Evolutionary conservation across 2,329 filamentous ascomycete species (phyloP), one percentile per base, ranked within the genome.

Genomic region (Apiospora saccharicola): DNA sequence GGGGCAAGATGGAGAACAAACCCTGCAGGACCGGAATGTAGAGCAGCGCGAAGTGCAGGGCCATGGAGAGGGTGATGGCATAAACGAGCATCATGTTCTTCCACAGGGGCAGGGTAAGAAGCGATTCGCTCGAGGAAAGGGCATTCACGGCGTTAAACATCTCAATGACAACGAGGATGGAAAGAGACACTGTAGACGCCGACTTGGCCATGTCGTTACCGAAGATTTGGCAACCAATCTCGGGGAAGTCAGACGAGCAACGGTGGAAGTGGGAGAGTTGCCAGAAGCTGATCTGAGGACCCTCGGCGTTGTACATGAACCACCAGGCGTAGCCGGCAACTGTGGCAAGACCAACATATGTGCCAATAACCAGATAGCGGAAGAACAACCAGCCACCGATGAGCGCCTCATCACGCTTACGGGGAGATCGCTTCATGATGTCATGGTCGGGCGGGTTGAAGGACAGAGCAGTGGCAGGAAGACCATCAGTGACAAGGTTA

Each of bases 71-170:
- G 14, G 89, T 87, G 80, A 99, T 98, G 74, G 96, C 97, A 79
- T 97, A 98, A 71, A 99, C 94, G 24, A 99, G 91, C 89, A 98
- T 96, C 92, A 98, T 96, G 86, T 99, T 99, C 81, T 96, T 91
- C 96, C 96, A 98, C n/a, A 99, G 87, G 13, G 95, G 96, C 74
- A 99, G 90, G 2, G 95, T 98, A 71, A 99, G 84, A 16, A 99
- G 90, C 22, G 94, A 97, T 84, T 99, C 96, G 82, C 94, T 97
- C 0, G 95, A 98, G 1, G 95, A 98, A 44, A 99, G 89, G 0
- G 96, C 96, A 81, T 99, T 99, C 93, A 98, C 96, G 78, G 96
- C 96, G 84, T 99, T 99, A 81, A 99, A 90, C 96, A 99, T 99
- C 86, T 99, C 96, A 80, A 99, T 98, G 73, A 98, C 95, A 67